Percentiles rank a stretch among this genome's conserved stretches.
phyloP scores from a whole-genome alignment of 768 basidiomycete species.

The Termitomyces sp. region DNA sequence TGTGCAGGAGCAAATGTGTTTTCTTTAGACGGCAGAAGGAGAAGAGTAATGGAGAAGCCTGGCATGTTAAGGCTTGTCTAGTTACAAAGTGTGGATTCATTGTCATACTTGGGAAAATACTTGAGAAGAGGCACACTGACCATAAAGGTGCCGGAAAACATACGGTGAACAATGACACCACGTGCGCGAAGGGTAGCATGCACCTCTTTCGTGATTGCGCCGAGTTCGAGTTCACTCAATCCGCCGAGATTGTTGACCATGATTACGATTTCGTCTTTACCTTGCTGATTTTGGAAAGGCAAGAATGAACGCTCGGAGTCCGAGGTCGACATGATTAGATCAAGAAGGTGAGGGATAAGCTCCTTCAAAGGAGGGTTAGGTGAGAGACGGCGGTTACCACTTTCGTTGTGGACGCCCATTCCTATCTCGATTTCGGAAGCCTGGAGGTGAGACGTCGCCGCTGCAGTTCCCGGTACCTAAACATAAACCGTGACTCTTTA shows the following conservation, averaged over 20 bases:
- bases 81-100: neutral
- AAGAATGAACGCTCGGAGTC: conserved; percentile 80
- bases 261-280: conserved; percentile 70
- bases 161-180: conserved; percentile 55
- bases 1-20: conserved; percentile 35
- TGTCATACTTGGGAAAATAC: neutral
- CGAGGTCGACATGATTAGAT: conserved; percentile 63
- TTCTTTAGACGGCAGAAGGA: conserved; percentile 60
- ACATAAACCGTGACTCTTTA: neutral
- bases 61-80: conserved; percentile 93
- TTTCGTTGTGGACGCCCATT: conserved; percentile 91
- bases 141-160: conserved; percentile 86
- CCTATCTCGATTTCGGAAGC: conserved; percentile 80
- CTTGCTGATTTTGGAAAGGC: conserved; percentile 46
- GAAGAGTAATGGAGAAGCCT: conserved; percentile 82
- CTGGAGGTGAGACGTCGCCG: conserved; percentile 51
- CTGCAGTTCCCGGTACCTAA: conserved; percentile 77
- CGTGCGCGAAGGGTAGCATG: conserved; percentile 51
- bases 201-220: conserved; percentile 63
- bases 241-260: conserved; percentile 89
- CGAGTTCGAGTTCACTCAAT: conserved; percentile 77
- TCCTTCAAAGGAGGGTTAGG: conserved; percentile 70
- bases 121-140: conserved; percentile 28
- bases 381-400: conserved; percentile 63
- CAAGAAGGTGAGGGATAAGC: conserved; percentile 68